Evolutionary conservation across 176 grass and related monocot genomes (phyloP), one percentile per base, ranked within the genome.

Genomic region (Phoenix dactylifera): DNA sequence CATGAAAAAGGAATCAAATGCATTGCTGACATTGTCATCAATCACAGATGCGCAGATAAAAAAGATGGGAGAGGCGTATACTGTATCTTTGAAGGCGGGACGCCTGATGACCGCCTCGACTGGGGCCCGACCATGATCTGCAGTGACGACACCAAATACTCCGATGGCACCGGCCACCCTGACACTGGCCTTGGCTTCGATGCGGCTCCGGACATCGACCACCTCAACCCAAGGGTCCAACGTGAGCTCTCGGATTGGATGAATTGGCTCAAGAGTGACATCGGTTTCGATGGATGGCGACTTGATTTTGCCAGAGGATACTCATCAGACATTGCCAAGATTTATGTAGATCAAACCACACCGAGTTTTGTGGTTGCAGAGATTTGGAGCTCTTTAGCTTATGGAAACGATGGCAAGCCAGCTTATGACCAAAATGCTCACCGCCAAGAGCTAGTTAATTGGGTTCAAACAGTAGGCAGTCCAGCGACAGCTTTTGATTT

Each of bases 51-150:
- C 51, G 90, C 90, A 6, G 90, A 95, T 48, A 66, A 66, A 62
- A 84, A 86, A 67, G 90, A 95, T 52, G 49, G 59, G 2, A 73
- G 90, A 18, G 90, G 90, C 54, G 65, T 95, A 59, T 95, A 95
- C 73, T 95, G 89, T 59, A 58, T 95, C 55, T 95, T 95, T 68
- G 79, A 95, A 65, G 89, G 89, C 23, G 90, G 90, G 51, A 81
- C 82, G 5, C 4, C 71, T 0, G 90, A 83, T 52, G 26, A 32
- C 71, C 82, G 79, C 67, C 86, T 95, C 44, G 90, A 95, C 67
- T 95, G 90, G 90, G 90, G 86, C 26, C 86, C 86, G 14, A 54
- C 64, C 54, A 89, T 89, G 90, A 76, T 95, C 72, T 95, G 86
- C 65, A 76, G 86, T 69, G 82, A 95, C 56, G 86, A 95, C 74